Percentiles rank a stretch among this genome's conserved stretches.
phyloP scores from a whole-genome alignment of 2,329 filamentous ascomycete genomes.

The Parastagonospora avenae region DNA sequence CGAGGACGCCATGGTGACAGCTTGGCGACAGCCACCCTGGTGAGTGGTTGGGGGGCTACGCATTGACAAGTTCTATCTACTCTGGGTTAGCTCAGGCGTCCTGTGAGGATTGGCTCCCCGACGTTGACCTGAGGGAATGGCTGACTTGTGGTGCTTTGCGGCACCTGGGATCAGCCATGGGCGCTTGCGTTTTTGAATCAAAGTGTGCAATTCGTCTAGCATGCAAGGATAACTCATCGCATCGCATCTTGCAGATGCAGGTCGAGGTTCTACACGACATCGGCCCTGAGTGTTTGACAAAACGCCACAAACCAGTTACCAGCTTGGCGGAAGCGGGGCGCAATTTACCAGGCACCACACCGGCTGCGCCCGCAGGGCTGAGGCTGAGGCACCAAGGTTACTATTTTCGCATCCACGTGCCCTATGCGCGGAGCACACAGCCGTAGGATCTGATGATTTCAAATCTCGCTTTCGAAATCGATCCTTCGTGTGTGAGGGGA shows the following conservation, averaged over 20 bases:
- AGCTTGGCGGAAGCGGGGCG: background rate
- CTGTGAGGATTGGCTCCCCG: background rate
- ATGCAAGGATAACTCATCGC: background rate
- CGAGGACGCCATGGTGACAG: background rate
- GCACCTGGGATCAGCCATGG: background rate
- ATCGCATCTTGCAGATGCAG: no score
- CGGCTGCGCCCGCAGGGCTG: slow-evolving; percentile 3
- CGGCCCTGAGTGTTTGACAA: no score
- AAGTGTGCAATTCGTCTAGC: background rate
- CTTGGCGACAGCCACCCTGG: background rate
- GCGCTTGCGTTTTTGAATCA: background rate
- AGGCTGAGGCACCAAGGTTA: background rate
- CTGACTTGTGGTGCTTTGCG: background rate
- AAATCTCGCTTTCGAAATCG: no score
- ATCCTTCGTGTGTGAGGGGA: no score
- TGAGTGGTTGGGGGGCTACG: background rate
- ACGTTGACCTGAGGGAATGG: background rate
- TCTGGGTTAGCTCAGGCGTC: slow-evolving; percentile 4
- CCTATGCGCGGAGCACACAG: no score
- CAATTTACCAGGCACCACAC: background rate
- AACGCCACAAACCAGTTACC: background rate
- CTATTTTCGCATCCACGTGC: slow-evolving; percentile 3
- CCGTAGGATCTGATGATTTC: no score
- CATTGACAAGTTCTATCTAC: background rate
- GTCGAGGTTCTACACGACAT: no score